A percentile compares a stretch with the other conserved stretches of the same genome.
These are phyloP conservation scores for Ceratocystis huliohia DNA, from an alignment of 2,329 filamentous ascomycete genomes.

Conservation along the genomic window DNA sequence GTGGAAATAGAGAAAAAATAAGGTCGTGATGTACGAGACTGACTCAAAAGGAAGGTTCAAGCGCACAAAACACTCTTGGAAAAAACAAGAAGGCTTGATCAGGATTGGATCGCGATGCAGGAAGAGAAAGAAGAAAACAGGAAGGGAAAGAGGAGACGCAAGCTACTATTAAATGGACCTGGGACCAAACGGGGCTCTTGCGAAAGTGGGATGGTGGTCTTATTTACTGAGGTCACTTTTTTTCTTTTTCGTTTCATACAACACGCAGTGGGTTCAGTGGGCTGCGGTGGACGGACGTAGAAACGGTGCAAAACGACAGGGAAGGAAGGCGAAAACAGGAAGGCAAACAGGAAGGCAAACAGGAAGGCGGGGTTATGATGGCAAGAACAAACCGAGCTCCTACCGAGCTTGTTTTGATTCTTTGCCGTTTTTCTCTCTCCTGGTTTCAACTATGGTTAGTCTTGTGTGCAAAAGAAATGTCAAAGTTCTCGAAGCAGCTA, in stretches of 20 bases:
- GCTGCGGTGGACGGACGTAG: conserved; percentile 7
- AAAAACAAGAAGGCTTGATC: conserved; percentile 12
- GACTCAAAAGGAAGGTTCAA: conserved; percentile 19
- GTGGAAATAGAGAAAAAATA: conserved; percentile 17
- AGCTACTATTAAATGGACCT: conserved; percentile 17
- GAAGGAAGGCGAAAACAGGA: conserved; percentile 7
- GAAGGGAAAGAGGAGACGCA: conserved; percentile 5
- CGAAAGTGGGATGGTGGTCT: conserved; percentile 10
- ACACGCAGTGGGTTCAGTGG: conserved; percentile 1
- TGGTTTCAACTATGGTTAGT: background rate
- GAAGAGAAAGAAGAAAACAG: conserved; percentile 15
- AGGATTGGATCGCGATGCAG: conserved; percentile 15
- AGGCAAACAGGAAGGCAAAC: background rate
- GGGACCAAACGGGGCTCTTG: conserved; percentile 15
- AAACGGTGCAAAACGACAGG: conserved; percentile 2
- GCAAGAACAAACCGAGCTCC: background rate
- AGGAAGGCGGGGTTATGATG: conserved; percentile 3
- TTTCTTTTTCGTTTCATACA: background rate
- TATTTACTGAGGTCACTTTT: conserved; percentile 12
- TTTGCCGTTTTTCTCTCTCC: background rate
- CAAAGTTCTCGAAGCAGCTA: background rate
- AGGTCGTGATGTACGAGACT: conserved; percentile 14
- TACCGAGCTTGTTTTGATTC: background rate
- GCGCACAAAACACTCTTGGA: conserved; percentile 18
- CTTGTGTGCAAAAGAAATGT: background rate